Evolutionary conservation across 176 grass and related monocot genomes (phyloP).

Genomic region (Musa beccarii): DNA sequence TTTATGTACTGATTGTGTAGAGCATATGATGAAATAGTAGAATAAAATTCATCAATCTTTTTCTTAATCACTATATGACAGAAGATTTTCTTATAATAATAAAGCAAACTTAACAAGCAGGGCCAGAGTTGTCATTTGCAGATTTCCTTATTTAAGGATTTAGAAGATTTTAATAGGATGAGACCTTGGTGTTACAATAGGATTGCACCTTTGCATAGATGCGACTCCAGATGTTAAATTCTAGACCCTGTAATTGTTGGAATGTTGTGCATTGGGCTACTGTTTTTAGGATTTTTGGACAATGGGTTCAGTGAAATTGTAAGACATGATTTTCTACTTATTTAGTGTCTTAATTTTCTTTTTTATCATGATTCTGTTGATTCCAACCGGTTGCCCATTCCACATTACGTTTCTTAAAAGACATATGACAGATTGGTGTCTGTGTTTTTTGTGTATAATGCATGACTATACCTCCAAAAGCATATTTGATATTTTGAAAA

Average conservation of each 20-base stretch:
- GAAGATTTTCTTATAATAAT: not conserved
- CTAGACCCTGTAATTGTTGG: too few relatives aligned
- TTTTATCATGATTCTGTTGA: not conserved
- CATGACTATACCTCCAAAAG: not conserved
- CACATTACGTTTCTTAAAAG: not conserved
- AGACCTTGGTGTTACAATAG: too few relatives aligned
- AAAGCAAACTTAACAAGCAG: not conserved
- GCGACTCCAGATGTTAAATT: too few relatives aligned
- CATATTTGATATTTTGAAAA: not conserved
- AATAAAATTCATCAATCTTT: not conserved
- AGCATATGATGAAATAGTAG: not conserved
- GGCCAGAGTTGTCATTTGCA: not conserved
- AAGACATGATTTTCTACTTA: not conserved
- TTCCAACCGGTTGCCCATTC: not conserved
- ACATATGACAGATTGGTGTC: not conserved
- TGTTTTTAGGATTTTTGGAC: not conserved
- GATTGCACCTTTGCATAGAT: too few relatives aligned
- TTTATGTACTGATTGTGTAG: not conserved
- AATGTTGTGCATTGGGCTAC: too few relatives aligned
- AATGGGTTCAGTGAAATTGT: not conserved
- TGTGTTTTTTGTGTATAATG: not conserved
- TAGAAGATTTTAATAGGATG: not conserved
- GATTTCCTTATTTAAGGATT: not conserved
- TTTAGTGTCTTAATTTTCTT: not conserved
- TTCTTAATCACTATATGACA: not conserved